phyloP scores from a whole-genome alignment of 495 filamentous ascomycete genomes.

The Penicillium pulvis region DNA sequence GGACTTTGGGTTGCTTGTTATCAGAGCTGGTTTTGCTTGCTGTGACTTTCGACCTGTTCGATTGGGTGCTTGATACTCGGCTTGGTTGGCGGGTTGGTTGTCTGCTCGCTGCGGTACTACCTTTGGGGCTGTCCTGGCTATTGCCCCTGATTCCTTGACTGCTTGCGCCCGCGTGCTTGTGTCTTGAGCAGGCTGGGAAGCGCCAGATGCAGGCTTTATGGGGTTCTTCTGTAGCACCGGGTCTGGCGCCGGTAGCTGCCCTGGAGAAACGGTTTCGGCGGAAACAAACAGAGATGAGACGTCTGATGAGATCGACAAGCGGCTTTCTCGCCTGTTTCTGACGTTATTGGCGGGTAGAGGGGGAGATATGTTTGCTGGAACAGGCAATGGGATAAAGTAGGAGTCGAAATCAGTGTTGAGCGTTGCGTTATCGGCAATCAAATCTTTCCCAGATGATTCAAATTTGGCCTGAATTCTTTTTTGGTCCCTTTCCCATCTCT shows the following conservation, averaged over 20 bases:
- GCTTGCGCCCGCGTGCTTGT: not conserved
- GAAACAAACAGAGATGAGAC: not conserved
- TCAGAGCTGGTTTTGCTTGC: not conserved
- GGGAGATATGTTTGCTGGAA: not conserved
- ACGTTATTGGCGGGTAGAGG: not conserved
- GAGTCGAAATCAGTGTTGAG: conserved; percentile 1
- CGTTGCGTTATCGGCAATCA: not conserved
- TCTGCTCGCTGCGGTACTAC: not conserved
- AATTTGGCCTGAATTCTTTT: not conserved
- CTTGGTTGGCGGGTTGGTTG: not conserved
- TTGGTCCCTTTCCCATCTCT: conserved; percentile 40
- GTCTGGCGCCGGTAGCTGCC: not conserved
- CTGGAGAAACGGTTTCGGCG: not conserved
- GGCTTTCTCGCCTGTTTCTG: not conserved
- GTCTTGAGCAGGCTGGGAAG: not conserved
- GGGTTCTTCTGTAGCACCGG: not conserved
- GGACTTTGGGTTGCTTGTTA: not conserved
- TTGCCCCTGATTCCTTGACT: not conserved
- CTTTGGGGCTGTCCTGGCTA: not conserved
- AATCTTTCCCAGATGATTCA: not conserved
- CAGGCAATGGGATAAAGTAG: not conserved
- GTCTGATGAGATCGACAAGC: not conserved
- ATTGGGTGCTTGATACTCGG: not conserved
- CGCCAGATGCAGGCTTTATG: not conserved
- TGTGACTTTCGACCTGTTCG: not conserved